Evolutionary conservation across 2,329 filamentous ascomycete genomes (phyloP), one percentile per base, ranked within the genome.

Genomic region (Dothiorella sarmentorum): DNA sequence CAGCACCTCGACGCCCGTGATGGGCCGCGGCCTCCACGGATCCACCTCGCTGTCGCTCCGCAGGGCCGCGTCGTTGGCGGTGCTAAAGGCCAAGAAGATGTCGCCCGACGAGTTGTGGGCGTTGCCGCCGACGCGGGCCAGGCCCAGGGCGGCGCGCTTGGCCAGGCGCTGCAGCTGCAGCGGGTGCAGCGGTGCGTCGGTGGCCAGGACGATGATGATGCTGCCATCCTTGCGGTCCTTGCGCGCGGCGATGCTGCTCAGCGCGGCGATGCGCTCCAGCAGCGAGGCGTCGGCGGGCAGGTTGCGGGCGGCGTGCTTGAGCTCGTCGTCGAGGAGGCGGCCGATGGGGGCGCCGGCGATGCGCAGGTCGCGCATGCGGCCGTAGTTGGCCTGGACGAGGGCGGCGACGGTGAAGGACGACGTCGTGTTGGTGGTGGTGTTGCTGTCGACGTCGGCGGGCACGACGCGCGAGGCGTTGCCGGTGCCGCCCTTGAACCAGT

Each of bases 11-110:
- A 82, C 72, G 0, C 66, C 72, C 35, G 84, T 75, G 4, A 84
- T 75, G 4, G 77, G 71, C 22, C 72, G 69, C 0, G 73, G 73
- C 4, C 64, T 70, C 68, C 68, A 73, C 10, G 67, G 68, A 62
- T 74, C 70, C 3, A 65, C 64, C 2, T 58, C 59, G 27, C 61
- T 60, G 11, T 61, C 58, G 38, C 65, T 73, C 63, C 80, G 77
- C 35, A 80, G 75, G 2, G 74, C 71, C 1, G 84, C 71, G 42
- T 76, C 73, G 60, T 81, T 83, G 5, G 76, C 85, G 0, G 85
- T 88, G 7, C 84, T 87, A 60, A 89, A 83, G 3, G 85, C 85
- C 2, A 89, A 73, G 66, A 88, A 87, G 60, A 89, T 82, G 61
- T 89, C 85, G 0, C 85, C 86, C 0, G 83, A 87, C 10, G 77